These are phyloP conservation scores for Cercospora nicotianae DNA, from an alignment of 2,329 filamentous ascomycete genomes.

Conservation along the genomic window DNA sequence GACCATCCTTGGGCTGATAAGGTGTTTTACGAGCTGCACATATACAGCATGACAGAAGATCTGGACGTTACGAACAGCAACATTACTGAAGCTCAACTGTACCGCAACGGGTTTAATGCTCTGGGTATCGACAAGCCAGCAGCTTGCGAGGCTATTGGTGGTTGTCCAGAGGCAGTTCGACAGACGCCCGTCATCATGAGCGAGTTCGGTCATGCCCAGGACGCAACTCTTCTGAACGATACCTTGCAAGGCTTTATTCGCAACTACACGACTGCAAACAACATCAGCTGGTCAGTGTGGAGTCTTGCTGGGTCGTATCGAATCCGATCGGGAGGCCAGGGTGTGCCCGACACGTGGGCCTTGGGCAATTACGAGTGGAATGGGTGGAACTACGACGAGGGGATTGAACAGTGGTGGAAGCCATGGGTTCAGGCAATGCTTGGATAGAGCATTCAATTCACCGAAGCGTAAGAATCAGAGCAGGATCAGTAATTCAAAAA, in stretches of 20 bases:
- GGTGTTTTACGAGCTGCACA: conserved; percentile 50
- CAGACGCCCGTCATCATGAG: conserved; percentile 42
- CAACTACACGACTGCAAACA: conserved; percentile 48
- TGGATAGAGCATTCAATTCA: not conserved
- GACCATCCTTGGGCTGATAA: conserved; percentile 51
- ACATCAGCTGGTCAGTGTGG: conserved; percentile 55
- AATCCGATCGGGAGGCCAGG: conserved; percentile 49
- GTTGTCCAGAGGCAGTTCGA: conserved; percentile 39
- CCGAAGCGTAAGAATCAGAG: not conserved
- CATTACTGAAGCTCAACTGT: conserved; percentile 52
- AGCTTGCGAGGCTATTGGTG: conserved; percentile 40
- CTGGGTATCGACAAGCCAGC: conserved; percentile 40
- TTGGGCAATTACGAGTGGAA: conserved; percentile 51
- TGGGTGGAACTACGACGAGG: conserved; percentile 49
- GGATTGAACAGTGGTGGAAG: conserved; percentile 53
- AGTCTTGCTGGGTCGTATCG: conserved; percentile 52
- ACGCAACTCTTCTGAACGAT: conserved; percentile 45
- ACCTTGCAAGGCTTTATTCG: conserved; percentile 51
- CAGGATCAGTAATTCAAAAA: not conserved
- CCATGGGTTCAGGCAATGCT: conserved; percentile 45
- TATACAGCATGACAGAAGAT: conserved; percentile 43
- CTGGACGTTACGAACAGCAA: conserved; percentile 48
- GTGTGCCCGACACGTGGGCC: conserved; percentile 52
- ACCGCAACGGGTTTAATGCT: conserved; percentile 54
- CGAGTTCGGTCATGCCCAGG: conserved; percentile 43